These are phyloP conservation scores for Aquilaria malaccensis DNA, from an alignment of 345 rosid genomes.

Conservation along the genomic window DNA sequence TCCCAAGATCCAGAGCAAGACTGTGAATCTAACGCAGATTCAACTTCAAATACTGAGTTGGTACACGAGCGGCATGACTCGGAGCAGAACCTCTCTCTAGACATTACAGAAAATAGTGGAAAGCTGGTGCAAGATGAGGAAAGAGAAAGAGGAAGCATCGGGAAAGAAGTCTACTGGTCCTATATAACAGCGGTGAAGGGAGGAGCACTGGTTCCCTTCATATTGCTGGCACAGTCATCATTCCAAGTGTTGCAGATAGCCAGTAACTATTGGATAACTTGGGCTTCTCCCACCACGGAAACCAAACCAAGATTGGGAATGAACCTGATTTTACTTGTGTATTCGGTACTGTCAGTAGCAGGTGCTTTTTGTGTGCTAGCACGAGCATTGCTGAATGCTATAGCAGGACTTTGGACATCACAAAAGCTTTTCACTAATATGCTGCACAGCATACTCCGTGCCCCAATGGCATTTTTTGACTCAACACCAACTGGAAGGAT, in stretches of 20 bases:
- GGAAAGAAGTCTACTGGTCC: constrained; percentile 81
- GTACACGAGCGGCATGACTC: constrained; percentile 37
- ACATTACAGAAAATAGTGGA: constrained; percentile 54
- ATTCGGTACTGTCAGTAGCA: constrained; percentile 54
- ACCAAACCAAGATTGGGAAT: constrained; percentile 39
- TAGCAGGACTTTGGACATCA: constrained; percentile 73
- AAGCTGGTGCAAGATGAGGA: constrained; percentile 90
- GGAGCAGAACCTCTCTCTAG: constrained; percentile 38
- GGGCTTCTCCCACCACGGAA: constrained; percentile 66
- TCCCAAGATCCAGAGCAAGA: constrained; percentile 29
- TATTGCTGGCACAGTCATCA: constrained; percentile 74
- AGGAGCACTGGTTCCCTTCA: constrained; percentile 66
- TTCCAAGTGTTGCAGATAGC: constrained; percentile 79
- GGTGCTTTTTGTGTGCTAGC: constrained; percentile 68
- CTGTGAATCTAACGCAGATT: constrained; percentile 27
- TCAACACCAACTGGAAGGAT: constrained; percentile 96
- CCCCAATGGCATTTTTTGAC: constrained; percentile 95
- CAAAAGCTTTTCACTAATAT: constrained; percentile 67
- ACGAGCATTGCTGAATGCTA: constrained; percentile 56
- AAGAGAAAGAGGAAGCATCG: constrained; percentile 81
- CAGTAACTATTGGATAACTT: constrained; percentile 97
- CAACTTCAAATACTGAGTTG: constrained; percentile 28
- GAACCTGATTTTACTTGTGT: constrained; percentile 59
- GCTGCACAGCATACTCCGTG: constrained; percentile 61
- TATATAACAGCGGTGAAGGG: constrained; percentile 65